Evolutionary conservation across 1,284 basidiomycete genomes (phyloP).

Genomic region (Sutorius eximius): DNA sequence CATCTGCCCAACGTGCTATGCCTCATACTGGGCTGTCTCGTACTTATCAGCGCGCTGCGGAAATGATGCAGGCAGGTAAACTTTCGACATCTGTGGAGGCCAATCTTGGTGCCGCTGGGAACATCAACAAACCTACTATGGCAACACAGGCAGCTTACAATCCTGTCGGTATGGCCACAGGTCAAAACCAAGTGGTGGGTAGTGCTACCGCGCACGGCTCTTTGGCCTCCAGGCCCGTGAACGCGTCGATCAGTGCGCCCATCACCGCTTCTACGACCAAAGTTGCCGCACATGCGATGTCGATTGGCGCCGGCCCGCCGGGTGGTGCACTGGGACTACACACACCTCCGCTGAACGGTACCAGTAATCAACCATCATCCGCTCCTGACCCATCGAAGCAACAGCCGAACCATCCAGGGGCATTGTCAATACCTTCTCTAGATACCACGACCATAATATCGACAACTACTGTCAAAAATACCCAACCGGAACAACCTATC

Average conservation of each 20-base stretch:
- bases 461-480: slow-evolving; percentile 18
- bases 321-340: slow-evolving; percentile 12
- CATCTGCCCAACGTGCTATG: slow-evolving; percentile 18
- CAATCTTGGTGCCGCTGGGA: background rate
- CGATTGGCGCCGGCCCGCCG: background rate
- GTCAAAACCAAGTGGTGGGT: slow-evolving; percentile 15
- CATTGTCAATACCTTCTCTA: slow-evolving; percentile 12
- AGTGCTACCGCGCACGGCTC: slow-evolving; percentile 4
- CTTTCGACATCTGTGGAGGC: slow-evolving; percentile 5
- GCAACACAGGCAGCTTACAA: slow-evolving; percentile 11
- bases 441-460: slow-evolving; percentile 16
- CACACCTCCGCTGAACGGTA: slow-evolving; percentile 2
- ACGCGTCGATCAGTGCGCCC: slow-evolving; percentile 3
- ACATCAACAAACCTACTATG: slow-evolving; percentile 10
- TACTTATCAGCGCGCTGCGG: slow-evolving; percentile 23
- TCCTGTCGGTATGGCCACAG: background rate
- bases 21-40: slow-evolving; percentile 22
- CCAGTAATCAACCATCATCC: slow-evolving; percentile 12
- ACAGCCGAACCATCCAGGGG: slow-evolving; percentile 19
- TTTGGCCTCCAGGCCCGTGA: slow-evolving; percentile 12
- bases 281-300: slow-evolving; percentile 1
- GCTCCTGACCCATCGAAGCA: slow-evolving; percentile 19
- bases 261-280: slow-evolving; percentile 8
- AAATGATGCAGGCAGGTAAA: slow-evolving; percentile 26
- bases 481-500: slow-evolving; percentile 21